These are phyloP conservation scores for Anaeramoeba ignava DNA, from an alignment of 78 protist genomes.

Conservation along the genomic window DNA sequence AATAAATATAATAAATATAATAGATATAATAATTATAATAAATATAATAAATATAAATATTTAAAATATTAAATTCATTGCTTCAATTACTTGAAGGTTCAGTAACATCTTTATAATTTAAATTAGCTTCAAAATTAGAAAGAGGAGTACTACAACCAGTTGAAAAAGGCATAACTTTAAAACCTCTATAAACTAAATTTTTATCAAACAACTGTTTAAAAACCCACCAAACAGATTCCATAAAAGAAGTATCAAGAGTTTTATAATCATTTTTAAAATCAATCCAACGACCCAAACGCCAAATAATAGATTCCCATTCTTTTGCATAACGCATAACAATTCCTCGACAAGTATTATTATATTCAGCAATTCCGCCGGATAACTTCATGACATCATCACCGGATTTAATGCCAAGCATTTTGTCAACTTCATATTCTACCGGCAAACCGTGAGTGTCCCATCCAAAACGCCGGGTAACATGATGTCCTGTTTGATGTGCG, in stretches of 20 bases:
- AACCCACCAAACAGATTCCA: constrained; percentile 80
- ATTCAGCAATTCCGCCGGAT: constrained; percentile 67
- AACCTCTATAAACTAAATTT: constrained; percentile 91
- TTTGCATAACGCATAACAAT: constrained; percentile 54
- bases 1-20: no score
- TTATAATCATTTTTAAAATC: constrained; percentile 96
- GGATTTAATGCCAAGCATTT: constrained; percentile 67
- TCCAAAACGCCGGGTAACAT: constrained; percentile 92
- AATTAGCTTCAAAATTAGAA: constrained; percentile 93
- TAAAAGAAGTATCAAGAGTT: constrained; percentile 82
- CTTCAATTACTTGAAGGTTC: no score
- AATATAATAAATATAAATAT: no score
- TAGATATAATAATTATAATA: no score
- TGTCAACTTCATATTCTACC: constrained; percentile 93
- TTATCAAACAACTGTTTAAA: constrained; percentile 72
- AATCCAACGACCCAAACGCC: constrained; percentile 97
- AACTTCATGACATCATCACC: constrained; percentile 72
- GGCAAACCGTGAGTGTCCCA: constrained; percentile 99
- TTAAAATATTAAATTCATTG: no score
- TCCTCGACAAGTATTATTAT: constrained; percentile 83
- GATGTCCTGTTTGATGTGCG: constrained; percentile 86
- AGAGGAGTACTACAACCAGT: constrained; percentile 90
- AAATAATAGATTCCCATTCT: constrained; percentile 82
- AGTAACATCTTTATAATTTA: constrained; percentile 75
- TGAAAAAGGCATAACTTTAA: constrained; percentile 94